Base-by-base conservation (phyloP, 768 basidiomycete species). In the Suillus decipiens region DNA sequence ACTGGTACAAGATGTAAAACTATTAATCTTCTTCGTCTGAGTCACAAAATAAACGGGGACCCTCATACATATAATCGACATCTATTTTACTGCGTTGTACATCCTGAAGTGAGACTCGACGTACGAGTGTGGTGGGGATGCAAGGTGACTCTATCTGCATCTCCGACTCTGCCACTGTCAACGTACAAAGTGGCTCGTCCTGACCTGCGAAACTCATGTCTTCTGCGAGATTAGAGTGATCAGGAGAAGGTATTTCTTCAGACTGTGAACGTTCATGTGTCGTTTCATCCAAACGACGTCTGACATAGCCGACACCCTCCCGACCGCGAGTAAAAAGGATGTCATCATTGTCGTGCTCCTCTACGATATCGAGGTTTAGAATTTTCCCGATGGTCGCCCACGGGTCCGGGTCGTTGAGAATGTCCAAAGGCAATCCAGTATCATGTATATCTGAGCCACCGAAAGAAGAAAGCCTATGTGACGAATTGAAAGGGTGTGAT, bases 381-480 rank as follows among this genome's bases (percentile, higher is more conserved):
- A 76, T 72, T 33, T 34, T 70, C 33, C 68, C 69, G n/a, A 75
- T 76, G 24, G 73, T 70, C 53, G 68, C 67, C 73, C 73, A 75
- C 15, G 73, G 73, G 54, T 72, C 66, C 5, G 73, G 73, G 60
- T 75, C 73, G n/a, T 69, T 66, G 33, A 74, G 62, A 62, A 76
- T 67, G 62, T 74, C 64, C 19, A 76, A 56, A 24, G 66, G 64
- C 47, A 66, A 41, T 22, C 51, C 28, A 14, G 56, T 24, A 15
- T 57, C 56, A 9, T 19, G 9, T 31, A 19, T 37, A 41, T 57
- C 56, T 5, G 15, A 41, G 24, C 2, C 36, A 9, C 55, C 2
- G 37, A 57, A 57, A 39, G 55, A 19, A 39, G 55, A 39, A 39
- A 39, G 19, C 11, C 17, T 6, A 1, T 9, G 37, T 5, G 24